Conservation (phyloP, 345 rosid genomes). For the Limnanthes douglasii region DNA sequence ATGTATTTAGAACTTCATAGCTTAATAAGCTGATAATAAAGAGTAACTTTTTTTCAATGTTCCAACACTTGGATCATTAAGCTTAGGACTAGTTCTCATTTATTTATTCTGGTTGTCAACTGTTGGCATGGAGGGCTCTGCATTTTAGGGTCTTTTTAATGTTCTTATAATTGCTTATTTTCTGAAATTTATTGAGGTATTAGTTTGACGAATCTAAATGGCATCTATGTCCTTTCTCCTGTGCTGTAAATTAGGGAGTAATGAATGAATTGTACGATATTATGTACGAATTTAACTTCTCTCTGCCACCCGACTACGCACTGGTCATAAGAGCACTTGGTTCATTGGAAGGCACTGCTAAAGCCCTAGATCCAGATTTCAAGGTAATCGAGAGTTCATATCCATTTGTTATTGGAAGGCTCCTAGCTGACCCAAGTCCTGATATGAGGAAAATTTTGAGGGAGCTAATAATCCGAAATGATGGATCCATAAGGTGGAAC, state of each 20-base stretch:
- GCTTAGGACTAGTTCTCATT: no score
- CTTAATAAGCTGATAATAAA: no score
- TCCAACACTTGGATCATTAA: no score
- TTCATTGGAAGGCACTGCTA: constrained; percentile 94
- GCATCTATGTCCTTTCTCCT: constrained; percentile 5
- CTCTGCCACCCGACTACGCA: constrained; percentile 92
- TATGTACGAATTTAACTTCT: constrained; percentile 84
- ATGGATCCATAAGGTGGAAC: constrained; percentile 94
- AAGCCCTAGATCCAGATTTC: constrained; percentile 81
- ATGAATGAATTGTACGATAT: constrained; percentile 77
- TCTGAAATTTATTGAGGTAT: no score
- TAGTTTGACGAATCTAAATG: neutral
- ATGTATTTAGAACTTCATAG: neutral
- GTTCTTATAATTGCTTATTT: no score
- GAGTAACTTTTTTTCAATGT: no score
- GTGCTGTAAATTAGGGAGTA: constrained; percentile 41
- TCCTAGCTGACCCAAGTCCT: constrained; percentile 78
- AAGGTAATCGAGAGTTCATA: constrained; percentile 86
- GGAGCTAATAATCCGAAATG: constrained; percentile 67
- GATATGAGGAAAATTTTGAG: constrained; percentile 88
- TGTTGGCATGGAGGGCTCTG: no score
- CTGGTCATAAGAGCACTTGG: constrained; percentile 88
- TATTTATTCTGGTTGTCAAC: no score
- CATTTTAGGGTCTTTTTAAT: no score
- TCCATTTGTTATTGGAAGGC: constrained; percentile 82